Conservation (phyloP, 805 yeast species). For the Wickerhamiella lipophila region DNA sequence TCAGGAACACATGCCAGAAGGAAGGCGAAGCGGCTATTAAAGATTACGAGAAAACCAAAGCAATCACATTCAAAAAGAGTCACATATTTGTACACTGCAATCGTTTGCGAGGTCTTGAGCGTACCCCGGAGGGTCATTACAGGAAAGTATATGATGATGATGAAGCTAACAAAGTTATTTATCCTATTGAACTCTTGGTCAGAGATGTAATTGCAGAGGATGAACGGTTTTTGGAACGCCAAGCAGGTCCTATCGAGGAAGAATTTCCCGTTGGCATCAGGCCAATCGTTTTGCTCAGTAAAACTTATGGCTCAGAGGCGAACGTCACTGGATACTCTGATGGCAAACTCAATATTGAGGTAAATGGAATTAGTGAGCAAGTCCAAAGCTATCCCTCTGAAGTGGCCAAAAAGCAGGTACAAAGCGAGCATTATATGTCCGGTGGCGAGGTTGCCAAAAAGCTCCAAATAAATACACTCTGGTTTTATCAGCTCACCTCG, state of each 20-base stretch:
- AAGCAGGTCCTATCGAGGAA: constrained; percentile 63
- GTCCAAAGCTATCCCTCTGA: constrained; percentile 48
- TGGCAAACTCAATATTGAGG: constrained; percentile 26
- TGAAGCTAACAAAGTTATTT: constrained; percentile 33
- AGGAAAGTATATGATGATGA: constrained; percentile 51
- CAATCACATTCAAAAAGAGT: constrained; percentile 44
- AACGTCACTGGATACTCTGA: constrained; percentile 32
- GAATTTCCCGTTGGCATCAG: constrained; percentile 67
- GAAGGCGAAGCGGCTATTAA: constrained; percentile 32
- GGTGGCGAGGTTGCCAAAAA: constrained; percentile 50
- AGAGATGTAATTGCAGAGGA: constrained; percentile 64
- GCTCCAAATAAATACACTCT: constrained; percentile 45
- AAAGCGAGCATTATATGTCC: constrained; percentile 47
- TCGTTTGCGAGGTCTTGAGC: constrained; percentile 63
- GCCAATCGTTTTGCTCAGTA: constrained; percentile 70
- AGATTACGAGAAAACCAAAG: constrained; percentile 38
- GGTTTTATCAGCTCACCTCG: constrained; percentile 69
- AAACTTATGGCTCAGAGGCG: constrained; percentile 71
- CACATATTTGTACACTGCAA: constrained; percentile 55
- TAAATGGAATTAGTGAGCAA: constrained; percentile 21
- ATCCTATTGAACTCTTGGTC: constrained; percentile 74
- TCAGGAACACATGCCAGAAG: background rate
- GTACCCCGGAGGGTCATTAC: constrained; percentile 60
- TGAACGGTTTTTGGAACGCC: constrained; percentile 54
- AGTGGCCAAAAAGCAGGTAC: constrained; percentile 45